phyloP scores from a whole-genome alignment of 495 filamentous ascomycete genomes.

The Bryoglossum gracile region DNA sequence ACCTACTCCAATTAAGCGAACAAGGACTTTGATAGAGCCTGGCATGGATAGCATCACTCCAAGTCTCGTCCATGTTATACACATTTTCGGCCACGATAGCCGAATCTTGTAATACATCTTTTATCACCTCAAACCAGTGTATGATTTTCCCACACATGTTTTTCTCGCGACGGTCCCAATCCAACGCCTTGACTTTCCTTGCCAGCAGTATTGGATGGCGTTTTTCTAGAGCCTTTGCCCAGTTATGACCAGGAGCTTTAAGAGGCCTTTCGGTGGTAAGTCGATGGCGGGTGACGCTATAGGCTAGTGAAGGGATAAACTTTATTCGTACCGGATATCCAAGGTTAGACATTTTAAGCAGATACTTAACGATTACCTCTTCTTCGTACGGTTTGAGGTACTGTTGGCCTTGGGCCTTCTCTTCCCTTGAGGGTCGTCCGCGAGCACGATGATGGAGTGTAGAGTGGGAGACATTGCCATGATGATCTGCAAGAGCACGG shows the following conservation, averaged over 20 bases:
- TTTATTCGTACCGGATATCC: neutral
- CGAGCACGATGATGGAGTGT: neutral
- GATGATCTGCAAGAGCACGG: neutral
- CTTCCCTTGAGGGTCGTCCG: neutral
- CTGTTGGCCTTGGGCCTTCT: neutral
- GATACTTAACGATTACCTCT: neutral
- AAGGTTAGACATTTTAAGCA: neutral
- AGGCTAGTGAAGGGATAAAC: neutral
- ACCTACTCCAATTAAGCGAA: conserved; percentile 13
- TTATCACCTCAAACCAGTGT: conserved; percentile 31
- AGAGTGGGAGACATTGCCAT: neutral
- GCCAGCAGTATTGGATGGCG: conserved; percentile 26
- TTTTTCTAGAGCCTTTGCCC: conserved; percentile 18
- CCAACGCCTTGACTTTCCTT: conserved; percentile 19
- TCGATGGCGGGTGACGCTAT: neutral
- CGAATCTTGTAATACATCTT: conserved; percentile 15
- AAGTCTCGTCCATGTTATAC: neutral
- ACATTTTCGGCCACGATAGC: neutral
- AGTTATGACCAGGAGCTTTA: conserved; percentile 27
- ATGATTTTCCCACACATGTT: conserved; percentile 18
- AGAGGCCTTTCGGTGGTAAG: neutral
- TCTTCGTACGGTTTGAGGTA: neutral
- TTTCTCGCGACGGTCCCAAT: conserved; percentile 26
- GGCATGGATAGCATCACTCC: neutral
- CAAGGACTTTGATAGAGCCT: neutral